A percentile compares a stretch with the other conserved stretches of the same genome.
Conservation (phyloP, 2,329 filamentous ascomycete species). For the Sporothrix pseudoabietina region DNA sequence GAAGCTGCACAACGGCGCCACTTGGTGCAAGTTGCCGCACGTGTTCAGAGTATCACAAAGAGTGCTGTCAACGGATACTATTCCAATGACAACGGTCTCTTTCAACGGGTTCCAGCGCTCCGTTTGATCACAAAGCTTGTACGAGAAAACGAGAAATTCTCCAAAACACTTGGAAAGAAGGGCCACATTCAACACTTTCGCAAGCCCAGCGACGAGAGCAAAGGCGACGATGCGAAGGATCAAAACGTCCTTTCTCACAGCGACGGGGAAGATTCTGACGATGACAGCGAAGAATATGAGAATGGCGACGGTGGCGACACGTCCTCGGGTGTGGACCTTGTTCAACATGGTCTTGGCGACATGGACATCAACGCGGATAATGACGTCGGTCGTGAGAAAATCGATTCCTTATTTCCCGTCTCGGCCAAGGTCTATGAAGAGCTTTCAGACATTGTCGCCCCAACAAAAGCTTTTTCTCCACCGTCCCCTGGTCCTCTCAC, state of each 20-base stretch:
- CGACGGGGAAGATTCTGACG: too few relatives aligned
- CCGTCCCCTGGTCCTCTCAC: neutral
- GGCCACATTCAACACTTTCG: conserved; percentile 39
- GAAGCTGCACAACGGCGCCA: conserved; percentile 43
- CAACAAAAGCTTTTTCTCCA: conserved; percentile 34
- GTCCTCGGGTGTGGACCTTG: neutral
- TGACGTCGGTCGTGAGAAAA: neutral
- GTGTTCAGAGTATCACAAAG: conserved; percentile 39
- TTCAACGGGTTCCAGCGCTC: conserved; percentile 37
- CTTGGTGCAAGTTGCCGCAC: conserved; percentile 42
- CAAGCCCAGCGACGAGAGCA: neutral
- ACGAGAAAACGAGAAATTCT: conserved; percentile 45
- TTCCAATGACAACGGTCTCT: conserved; percentile 38
- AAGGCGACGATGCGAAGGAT: neutral
- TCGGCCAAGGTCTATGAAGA: conserved; percentile 32
- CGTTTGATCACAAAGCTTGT: conserved; percentile 47
- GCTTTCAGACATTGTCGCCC: conserved; percentile 39
- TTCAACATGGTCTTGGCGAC: neutral
- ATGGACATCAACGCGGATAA: neutral
- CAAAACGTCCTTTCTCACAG: too few relatives aligned
- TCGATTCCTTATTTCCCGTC: neutral
- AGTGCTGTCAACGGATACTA: conserved; percentile 45
- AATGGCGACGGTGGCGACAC: neutral
- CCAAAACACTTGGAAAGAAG: conserved; percentile 36
- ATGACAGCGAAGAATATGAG: neutral